Conservation (phyloP, 2,329 filamentous ascomycete species). For the Trichoderma sp. region DNA sequence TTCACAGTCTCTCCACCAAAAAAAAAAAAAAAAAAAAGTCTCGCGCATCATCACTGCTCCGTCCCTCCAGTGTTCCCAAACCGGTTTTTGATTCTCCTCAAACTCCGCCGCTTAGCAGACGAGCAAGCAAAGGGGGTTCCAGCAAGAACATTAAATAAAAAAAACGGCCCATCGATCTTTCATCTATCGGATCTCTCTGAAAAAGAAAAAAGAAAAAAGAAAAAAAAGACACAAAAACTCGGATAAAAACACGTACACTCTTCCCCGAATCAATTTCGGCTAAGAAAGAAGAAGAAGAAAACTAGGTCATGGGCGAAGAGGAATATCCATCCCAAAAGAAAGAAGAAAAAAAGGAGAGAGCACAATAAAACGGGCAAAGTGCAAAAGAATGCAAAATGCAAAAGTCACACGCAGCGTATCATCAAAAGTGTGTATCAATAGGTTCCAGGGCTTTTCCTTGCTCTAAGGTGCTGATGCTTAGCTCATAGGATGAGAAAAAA, state of each 20-base stretch:
- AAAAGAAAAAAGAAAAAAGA: background rate
- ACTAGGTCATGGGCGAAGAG: background rate
- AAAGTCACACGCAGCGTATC: constrained; percentile 16
- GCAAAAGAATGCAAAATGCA: background rate
- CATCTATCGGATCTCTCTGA: background rate
- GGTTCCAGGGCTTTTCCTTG: constrained; percentile 9
- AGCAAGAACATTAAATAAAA: constrained; percentile 2
- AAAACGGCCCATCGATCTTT: background rate
- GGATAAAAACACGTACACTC: constrained; percentile 1
- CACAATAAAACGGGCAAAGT: background rate
- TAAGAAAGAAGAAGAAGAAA: background rate
- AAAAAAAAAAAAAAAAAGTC: no score
- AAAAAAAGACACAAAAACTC: background rate
- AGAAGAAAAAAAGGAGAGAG: background rate
- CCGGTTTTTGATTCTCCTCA: background rate
- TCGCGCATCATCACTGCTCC: background rate
- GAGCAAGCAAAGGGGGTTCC: background rate
- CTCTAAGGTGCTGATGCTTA: constrained; percentile 14
- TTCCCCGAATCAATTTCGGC: background rate
- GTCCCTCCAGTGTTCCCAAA: background rate
- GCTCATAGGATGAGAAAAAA: background rate
- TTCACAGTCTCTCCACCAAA: background rate
- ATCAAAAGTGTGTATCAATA: constrained; percentile 13
- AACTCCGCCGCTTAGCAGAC: background rate
- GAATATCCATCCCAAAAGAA: background rate